Conservation (phyloP, 2,329 filamentous ascomycete genomes). For the Xylaria sp. region DNA sequence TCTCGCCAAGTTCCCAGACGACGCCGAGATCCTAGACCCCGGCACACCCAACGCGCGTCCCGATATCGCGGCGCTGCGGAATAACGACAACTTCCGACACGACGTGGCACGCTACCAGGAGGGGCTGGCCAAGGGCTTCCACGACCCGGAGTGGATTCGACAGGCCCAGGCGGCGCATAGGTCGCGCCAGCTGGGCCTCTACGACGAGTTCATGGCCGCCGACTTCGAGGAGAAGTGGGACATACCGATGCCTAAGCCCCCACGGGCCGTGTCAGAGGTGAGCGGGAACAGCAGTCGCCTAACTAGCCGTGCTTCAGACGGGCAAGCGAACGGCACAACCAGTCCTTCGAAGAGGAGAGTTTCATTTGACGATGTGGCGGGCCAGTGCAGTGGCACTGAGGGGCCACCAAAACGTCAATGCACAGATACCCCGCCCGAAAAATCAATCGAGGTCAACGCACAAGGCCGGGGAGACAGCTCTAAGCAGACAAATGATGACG, state of each 20-base stretch:
- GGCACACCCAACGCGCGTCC: slow-evolving; percentile 47
- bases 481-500: background rate
- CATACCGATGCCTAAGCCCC: slow-evolving; percentile 44
- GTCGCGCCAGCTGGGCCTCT: slow-evolving; percentile 54
- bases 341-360: background rate
- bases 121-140: slow-evolving; percentile 53
- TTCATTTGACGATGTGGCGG: background rate
- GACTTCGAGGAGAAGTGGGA: slow-evolving; percentile 57
- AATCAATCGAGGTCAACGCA: background rate
- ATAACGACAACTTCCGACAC: slow-evolving; percentile 54
- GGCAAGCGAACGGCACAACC: background rate
- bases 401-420: background rate
- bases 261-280: background rate
- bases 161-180: slow-evolving; percentile 59
- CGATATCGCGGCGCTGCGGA: slow-evolving; percentile 50
- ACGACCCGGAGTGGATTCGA: slow-evolving; percentile 59
- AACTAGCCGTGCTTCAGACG: background rate
- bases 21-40: slow-evolving; percentile 44
- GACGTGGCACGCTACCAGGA: slow-evolving; percentile 54
- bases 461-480: background rate
- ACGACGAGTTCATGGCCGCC: slow-evolving; percentile 52
- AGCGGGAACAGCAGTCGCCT: background rate
- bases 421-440: background rate
- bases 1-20: slow-evolving; percentile 46
- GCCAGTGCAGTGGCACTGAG: background rate